Conservation (phyloP, 2,329 filamentous ascomycete genomes). For the Periconia sp. region DNA sequence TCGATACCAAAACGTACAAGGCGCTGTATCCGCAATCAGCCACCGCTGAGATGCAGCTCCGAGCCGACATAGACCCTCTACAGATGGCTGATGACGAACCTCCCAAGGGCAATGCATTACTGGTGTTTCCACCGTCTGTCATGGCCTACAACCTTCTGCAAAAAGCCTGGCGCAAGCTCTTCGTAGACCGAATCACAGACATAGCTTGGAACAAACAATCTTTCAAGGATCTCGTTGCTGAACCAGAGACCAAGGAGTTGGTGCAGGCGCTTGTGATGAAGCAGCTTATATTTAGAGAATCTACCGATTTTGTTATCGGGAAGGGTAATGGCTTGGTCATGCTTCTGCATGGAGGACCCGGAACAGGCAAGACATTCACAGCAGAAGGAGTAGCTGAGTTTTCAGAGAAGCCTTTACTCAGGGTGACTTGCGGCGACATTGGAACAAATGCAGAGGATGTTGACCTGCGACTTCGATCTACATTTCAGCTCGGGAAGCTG, state of each 20-base stretch:
- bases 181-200: constrained; percentile 6
- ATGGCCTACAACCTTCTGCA: constrained; percentile 5
- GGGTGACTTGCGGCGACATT: constrained; percentile 18
- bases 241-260: constrained; percentile 57
- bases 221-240: constrained; percentile 43
- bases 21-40: no score
- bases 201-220: constrained; percentile 9
- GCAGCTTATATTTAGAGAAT: constrained; percentile 4
- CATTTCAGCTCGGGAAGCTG: constrained; percentile 27
- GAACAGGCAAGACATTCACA: constrained; percentile 28
- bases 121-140: no score
- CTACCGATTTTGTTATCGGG: constrained; percentile 54
- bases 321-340: constrained; percentile 39
- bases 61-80: no score
- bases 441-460: constrained; percentile 17
- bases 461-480: constrained; percentile 16
- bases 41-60: no score
- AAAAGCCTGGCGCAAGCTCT: constrained; percentile 19
- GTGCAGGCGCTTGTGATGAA: constrained; percentile 52
- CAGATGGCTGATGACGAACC: no score
- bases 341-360: constrained; percentile 32
- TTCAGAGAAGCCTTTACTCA: constrained; percentile 25
- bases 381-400: constrained; percentile 12
- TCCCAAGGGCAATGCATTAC: no score
- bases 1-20: no score